These are phyloP conservation scores for Aspergillus piperis DNA, from an alignment of 2,329 filamentous ascomycete genomes.

Conservation along the genomic window DNA sequence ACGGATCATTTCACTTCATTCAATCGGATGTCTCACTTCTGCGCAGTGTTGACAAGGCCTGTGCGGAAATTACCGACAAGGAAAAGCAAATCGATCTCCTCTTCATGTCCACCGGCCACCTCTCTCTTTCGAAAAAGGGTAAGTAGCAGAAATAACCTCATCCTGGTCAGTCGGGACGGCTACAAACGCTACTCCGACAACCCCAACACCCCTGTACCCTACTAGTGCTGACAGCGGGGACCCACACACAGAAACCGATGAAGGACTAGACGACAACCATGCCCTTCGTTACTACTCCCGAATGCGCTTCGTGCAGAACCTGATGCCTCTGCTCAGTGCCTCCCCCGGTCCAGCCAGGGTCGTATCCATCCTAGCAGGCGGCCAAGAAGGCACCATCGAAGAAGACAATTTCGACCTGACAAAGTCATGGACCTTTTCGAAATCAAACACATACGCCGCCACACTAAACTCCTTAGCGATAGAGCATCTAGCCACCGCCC, in stretches of 20 bases:
- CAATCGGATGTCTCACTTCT: constrained; percentile 43
- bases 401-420: constrained; percentile 50
- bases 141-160: not conserved
- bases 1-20: constrained; percentile 18
- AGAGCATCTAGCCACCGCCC: constrained; percentile 50
- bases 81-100: constrained; percentile 58
- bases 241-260: constrained; percentile 53
- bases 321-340: constrained; percentile 57
- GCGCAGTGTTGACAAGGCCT: constrained; percentile 52
- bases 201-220: not conserved
- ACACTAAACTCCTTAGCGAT: constrained; percentile 51
- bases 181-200: no score
- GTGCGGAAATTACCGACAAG: constrained; percentile 52
- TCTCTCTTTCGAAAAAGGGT: constrained; percentile 35
- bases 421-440: constrained; percentile 13
- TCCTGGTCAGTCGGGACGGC: no score
- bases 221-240: not conserved
- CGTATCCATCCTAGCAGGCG: constrained; percentile 56
- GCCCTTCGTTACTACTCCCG: constrained; percentile 60
- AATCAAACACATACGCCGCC: constrained; percentile 49
- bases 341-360: constrained; percentile 54
- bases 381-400: constrained; percentile 54
- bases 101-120: constrained; percentile 53
- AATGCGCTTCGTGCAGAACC: constrained; percentile 57
- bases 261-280: constrained; percentile 57